These are phyloP conservation scores for Penicillium sp. DNA, from an alignment of 2,329 filamentous ascomycete species.

Conservation along the genomic window DNA sequence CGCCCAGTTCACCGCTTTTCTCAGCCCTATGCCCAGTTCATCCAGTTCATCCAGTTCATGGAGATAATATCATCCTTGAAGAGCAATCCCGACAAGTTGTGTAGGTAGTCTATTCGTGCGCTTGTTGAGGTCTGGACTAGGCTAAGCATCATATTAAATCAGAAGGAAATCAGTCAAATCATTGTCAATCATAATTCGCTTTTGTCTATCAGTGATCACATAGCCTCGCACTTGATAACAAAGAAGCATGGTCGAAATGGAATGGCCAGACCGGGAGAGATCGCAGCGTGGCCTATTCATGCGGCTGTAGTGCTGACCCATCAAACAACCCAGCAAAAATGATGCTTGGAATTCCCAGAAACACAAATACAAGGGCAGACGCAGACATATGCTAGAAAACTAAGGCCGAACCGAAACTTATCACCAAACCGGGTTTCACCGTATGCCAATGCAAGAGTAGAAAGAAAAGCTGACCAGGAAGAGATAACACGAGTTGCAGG, in stretches of 20 bases:
- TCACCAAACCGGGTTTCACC: conserved; percentile 1
- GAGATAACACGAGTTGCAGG: conserved; percentile 11
- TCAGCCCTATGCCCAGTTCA: background rate
- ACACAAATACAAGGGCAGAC: background rate
- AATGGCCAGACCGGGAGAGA: background rate
- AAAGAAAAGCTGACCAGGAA: conserved; percentile 8
- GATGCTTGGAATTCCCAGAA: background rate
- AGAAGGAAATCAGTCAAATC: background rate
- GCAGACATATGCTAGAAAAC: conserved; percentile 5
- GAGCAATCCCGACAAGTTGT: too few relatives aligned
- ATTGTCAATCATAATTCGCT: conserved; percentile 12
- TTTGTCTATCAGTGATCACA: conserved; percentile 9
- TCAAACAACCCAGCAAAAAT: background rate
- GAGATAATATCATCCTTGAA: too few relatives aligned
- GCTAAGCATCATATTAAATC: background rate
- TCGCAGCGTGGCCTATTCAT: background rate
- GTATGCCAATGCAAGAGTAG: conserved; percentile 17
- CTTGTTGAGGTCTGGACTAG: background rate
- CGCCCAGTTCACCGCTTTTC: background rate
- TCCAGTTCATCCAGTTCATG: background rate
- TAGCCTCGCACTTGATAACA: background rate
- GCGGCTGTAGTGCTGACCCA: background rate
- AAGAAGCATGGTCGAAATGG: background rate
- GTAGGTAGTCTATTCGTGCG: background rate
- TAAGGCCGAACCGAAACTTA: background rate